Evolutionary conservation across 345 rosid species (phyloP), one percentile per base, ranked within the genome.

Genomic region (Hibiscus mutabilis): DNA sequence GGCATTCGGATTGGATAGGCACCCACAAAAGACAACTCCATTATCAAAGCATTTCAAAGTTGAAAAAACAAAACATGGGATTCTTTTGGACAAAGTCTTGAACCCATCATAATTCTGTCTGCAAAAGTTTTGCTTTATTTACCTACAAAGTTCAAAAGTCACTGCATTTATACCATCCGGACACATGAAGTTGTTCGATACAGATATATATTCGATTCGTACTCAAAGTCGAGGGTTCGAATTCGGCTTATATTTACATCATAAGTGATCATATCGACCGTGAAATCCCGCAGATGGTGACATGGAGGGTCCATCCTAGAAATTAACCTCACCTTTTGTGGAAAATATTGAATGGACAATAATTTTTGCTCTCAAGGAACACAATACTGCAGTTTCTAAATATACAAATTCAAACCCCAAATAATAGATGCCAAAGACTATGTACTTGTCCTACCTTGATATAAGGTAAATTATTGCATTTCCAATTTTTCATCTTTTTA

Each of bases 31-130:
- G 33, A 35, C 40, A 5, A 18, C 21, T 47, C 24, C 60, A 56
- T 53, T 35, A 53, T 68, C 46, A 29, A 68, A 29, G 29, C 47
- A 33, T 68, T 68, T 55, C 25, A 31, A 68, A 29, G 72, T 33
- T 33, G 40, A 35, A 35, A 12, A 53, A 18, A 15, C 24, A 35
- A 29, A 52, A 16, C 24, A 35, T 10, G 31, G 73, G 52, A 35
- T 53, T 69, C 29, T 69, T 69, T 4, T 55, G 73, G 18, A 24
- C 47, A 56, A 53, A 69, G 52, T 56, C 49, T 69, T 21, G 14
- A 33, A 56, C 47, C 52, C 63, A 69, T 56, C 21, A 69, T 69
- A 35, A 56, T 21, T 69, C 2, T 31, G 63, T 55, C 58, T 35
- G 35, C 21, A 55, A 68, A 51, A 53, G 14, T 25, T 1, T 14